Percentiles rank a stretch among this genome's conserved stretches.
Conservation (phyloP, 257 asterid species). For the Primulina tabacum region DNA sequence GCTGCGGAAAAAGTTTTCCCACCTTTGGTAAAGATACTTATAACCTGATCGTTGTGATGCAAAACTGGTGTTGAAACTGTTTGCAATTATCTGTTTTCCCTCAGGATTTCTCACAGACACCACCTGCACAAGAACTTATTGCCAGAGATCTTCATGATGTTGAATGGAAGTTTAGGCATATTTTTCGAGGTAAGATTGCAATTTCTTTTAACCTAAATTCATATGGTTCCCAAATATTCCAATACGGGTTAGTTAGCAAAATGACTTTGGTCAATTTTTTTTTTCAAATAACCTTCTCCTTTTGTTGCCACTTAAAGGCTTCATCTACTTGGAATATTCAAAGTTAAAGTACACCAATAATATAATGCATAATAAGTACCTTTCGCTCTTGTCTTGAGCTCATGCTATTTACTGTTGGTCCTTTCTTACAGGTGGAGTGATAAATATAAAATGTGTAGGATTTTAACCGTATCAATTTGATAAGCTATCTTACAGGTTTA, state of each 20-base stretch:
- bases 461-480: neutral
- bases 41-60: conserved; percentile 11
- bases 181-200: conserved; percentile 71
- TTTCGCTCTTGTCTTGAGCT: neutral
- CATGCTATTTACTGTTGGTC: neutral
- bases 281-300: neutral
- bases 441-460: neutral
- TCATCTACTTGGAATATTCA: neutral
- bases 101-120: conserved; percentile 94
- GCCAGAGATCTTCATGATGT: conserved; percentile 95
- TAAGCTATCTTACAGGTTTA: neutral
- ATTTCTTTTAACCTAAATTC: conserved; percentile 1
- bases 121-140: conserved; percentile 95
- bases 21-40: conserved; percentile 58
- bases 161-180: conserved; percentile 98
- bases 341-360: no score
- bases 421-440: no score
- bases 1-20: conserved; percentile 99
- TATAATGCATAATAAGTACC: neutral
- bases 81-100: conserved; percentile 23
- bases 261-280: no score
- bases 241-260: no score
- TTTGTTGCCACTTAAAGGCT: neutral
- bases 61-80: conserved; percentile 18
- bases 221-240: no score